Conservation (phyloP, 1,284 basidiomycete genomes). For the Irpex lacteus region DNA sequence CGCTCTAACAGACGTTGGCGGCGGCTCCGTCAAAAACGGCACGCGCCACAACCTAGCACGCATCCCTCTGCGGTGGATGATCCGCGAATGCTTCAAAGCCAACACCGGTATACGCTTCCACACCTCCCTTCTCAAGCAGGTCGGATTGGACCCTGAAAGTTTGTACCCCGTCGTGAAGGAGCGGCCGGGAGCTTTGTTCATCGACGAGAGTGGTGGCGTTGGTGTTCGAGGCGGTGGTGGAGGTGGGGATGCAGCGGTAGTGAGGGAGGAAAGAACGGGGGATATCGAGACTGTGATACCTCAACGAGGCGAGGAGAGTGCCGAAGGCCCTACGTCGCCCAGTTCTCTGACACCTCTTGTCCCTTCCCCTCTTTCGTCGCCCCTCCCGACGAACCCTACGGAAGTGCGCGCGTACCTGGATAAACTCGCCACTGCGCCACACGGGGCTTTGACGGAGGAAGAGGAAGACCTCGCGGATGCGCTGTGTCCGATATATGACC, state of each 20-base stretch:
- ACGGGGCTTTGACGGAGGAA: slow-evolving; percentile 38
- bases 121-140: slow-evolving; percentile 36
- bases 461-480: slow-evolving; percentile 49
- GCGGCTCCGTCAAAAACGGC: slow-evolving; percentile 43
- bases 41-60: slow-evolving; percentile 42
- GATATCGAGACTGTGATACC: neutral
- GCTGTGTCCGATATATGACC: slow-evolving; percentile 40
- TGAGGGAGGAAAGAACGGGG: neutral
- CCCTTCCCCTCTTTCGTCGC: neutral
- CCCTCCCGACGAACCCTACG: slow-evolving; percentile 7
- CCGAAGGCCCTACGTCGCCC: neutral
- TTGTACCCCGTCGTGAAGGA: slow-evolving; percentile 38
- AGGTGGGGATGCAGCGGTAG: neutral
- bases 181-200: slow-evolving; percentile 32
- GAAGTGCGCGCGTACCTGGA: slow-evolving; percentile 18
- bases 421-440: slow-evolving; percentile 10
- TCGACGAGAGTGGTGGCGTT: neutral
- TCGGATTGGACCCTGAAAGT: slow-evolving; percentile 41
- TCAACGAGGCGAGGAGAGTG: neutral
- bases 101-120: slow-evolving; percentile 54
- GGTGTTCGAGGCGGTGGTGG: neutral
- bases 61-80: slow-evolving; percentile 56
- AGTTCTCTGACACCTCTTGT: neutral
- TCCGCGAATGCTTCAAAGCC: slow-evolving; percentile 49
- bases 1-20: slow-evolving; percentile 45